Base-by-base conservation (phyloP, 768 basidiomycete species). In the Trametes villosa region DNA sequence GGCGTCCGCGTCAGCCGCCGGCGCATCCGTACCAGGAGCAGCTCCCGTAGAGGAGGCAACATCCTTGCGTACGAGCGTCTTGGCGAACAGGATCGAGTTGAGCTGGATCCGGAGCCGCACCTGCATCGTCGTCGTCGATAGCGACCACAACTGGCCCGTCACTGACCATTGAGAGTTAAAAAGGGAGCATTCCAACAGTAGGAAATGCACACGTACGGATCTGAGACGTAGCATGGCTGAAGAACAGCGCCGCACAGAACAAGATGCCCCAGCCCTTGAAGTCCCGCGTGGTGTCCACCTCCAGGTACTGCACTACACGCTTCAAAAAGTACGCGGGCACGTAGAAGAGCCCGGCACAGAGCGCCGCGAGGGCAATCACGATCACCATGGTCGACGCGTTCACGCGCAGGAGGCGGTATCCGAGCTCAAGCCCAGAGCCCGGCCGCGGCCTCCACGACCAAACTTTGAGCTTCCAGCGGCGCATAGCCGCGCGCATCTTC, bases 1-100 rank as follows among this genome's bases (percentile, higher is more conserved):
- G 7, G 49, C 51, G 45, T 63, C 61, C 2, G 59, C 50, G 9
- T 46, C 36, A 5, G 22, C 22, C 15, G 42, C n/a, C n/a, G n/a
- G n/a, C n/a, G n/a, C 29, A 54, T 51, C 68, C 57, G 18, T 63
- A 29, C 58, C 66, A 36, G 75, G 63, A 11, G 73, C 53, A 8
- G 74, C 46, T 4, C 74, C 71, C 9, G 83, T 71, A n/a, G 86
- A 84, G 3, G 88, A 89, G 1, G 91, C 92, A 26, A 90, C 77
- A 64, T 94, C 91, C 73, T 96, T 95, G 47, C 93, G 85, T 15
- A 91, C 84, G 17, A 95, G 83, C 0, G 92, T 94, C 76, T 96
- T 96, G 20, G 86, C 85, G 71, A 91, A 95, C 5, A 96, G 78
- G 55, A 87, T 81, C n/a, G 91, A 86, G 75, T 94, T 94, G 47